phyloP scores from a whole-genome alignment of 192 early-diverging fungal genomes.

The Pilaira anomala region DNA sequence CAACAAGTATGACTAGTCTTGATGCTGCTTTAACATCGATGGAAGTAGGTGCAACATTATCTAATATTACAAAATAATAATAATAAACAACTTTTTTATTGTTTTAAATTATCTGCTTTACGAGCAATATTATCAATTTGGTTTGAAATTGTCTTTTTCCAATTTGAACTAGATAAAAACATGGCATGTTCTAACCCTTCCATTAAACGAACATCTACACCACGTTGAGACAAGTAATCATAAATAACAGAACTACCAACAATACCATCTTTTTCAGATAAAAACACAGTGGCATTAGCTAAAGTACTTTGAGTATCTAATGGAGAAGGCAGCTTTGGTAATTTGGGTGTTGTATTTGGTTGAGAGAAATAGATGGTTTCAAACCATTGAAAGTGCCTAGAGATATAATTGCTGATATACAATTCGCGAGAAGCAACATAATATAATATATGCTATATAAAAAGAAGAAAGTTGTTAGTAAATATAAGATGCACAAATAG shows the following conservation, averaged over 20 bases:
- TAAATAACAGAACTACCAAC: conserved; percentile 34
- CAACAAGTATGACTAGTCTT: conserved; percentile 30
- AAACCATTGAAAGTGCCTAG: conserved; percentile 51
- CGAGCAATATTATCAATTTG: conserved; percentile 17
- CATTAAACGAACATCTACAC: conserved; percentile 43
- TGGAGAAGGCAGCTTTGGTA: neutral
- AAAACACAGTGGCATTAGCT: conserved; percentile 32
- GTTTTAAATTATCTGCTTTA: conserved; percentile 19
- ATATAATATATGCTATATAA: conserved; percentile 48
- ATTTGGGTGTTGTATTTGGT: neutral
- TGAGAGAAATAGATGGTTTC: conserved; percentile 39
- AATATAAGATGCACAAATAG: neutral
- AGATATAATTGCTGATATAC: conserved; percentile 59
- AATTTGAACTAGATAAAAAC: conserved; percentile 34
- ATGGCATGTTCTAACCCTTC: conserved; percentile 44
- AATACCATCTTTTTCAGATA: conserved; percentile 47
- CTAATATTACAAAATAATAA: neutral
- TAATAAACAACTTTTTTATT: neutral
- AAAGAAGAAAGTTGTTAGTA: neutral
- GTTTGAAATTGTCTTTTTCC: conserved; percentile 18
- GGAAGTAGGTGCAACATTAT: conserved; percentile 1
- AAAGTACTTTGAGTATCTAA: conserved; percentile 7
- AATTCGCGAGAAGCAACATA: conserved; percentile 59
- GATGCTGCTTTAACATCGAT: conserved; percentile 28
- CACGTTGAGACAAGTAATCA: conserved; percentile 36